Evolutionary conservation across 1,139 yeast species (phyloP).

Genomic region (Suhomyces yuchorum): DNA sequence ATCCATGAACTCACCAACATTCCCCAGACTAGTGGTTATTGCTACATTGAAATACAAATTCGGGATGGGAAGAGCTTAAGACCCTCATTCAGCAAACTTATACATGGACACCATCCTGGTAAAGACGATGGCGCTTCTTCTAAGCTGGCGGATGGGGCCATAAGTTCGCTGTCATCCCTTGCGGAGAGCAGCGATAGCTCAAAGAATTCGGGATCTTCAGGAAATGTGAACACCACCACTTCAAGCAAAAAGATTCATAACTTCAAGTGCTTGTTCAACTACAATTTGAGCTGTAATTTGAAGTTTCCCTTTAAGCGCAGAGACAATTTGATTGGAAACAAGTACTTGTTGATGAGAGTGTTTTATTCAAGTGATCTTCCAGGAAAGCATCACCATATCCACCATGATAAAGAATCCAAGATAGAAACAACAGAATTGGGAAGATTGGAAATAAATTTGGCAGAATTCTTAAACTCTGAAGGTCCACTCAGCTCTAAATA

Average conservation of each 20-base stretch:
- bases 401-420: conserved; percentile 3
- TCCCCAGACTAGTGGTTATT: conserved; percentile 75
- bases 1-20: conserved; percentile 76
- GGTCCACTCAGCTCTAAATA: conserved; percentile 61
- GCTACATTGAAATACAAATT: conserved; percentile 56
- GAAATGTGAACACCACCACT: conserved; percentile 37
- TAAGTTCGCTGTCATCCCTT: conserved; percentile 4
- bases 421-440: conserved; percentile 55
- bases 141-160: background rate
- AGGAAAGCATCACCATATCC: conserved; percentile 10
- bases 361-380: conserved; percentile 37
- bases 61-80: conserved; percentile 27
- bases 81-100: conserved; percentile 16
- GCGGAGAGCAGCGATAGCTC: conserved; percentile 7
- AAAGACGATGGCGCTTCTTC: conserved; percentile 3
- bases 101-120: conserved; percentile 15
- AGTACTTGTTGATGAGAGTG: conserved; percentile 37
- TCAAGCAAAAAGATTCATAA: conserved; percentile 41
- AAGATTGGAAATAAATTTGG: conserved; percentile 60
- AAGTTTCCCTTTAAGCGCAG: conserved; percentile 38
- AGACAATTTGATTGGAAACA: conserved; percentile 43
- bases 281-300: conserved; percentile 42
- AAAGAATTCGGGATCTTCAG: conserved; percentile 21
- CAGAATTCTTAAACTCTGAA: conserved; percentile 66
- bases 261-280: conserved; percentile 46